Evolutionary conservation across 345 rosid genomes (phyloP), one percentile per base, ranked within the genome.

Genomic region (Citrus reticulata): DNA sequence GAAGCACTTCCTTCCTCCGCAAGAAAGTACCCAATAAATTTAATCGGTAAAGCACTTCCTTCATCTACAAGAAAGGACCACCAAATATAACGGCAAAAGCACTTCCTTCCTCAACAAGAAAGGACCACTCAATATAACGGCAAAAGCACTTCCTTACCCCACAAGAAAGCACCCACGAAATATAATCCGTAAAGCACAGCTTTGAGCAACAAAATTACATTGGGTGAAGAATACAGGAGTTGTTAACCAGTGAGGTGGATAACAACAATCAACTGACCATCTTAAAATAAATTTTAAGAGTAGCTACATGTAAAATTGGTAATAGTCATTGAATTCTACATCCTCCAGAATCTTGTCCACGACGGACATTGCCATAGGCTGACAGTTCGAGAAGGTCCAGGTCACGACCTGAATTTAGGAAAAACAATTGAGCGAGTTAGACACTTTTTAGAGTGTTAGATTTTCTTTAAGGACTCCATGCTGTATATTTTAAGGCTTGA

Each of bases 311-410:
- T 29, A 39, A 51, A 40, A 22, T 24, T 64, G 25, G 64, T 13
- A 46, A 46, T 46, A 4, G 51, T 93, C 86, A 95, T 29, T 95
- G 99, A 79, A 95, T 89, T 81, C 93, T 90, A 83, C 99, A 95
- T 35, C 96, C 96, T 29, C 91, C 93, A 1, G 97, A 72, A 72
- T 89, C 94, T 65, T 84, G 84, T 2, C 82, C 86, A 6, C 69
- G 95, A 20, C 83, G 89, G 6, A 93, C 96, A 86, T 91, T 91
- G 78, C 99, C 99, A 78, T 87, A 95, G 64, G 99, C 93, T 55
- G 97, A 88, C 72, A 92, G 86, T 81, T 95, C 99, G 20, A 95
- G 82, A 29, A 95, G 92, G 83, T 93, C 98, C 99, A 95, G 90
- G 78, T 95, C 98, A 4, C 99, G 90, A 54, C 90, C 99, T 93